Evolutionary conservation across 2,329 filamentous ascomycete species (phyloP), one percentile per base, ranked within the genome.

Genomic region (Saccharata proteae): DNA sequence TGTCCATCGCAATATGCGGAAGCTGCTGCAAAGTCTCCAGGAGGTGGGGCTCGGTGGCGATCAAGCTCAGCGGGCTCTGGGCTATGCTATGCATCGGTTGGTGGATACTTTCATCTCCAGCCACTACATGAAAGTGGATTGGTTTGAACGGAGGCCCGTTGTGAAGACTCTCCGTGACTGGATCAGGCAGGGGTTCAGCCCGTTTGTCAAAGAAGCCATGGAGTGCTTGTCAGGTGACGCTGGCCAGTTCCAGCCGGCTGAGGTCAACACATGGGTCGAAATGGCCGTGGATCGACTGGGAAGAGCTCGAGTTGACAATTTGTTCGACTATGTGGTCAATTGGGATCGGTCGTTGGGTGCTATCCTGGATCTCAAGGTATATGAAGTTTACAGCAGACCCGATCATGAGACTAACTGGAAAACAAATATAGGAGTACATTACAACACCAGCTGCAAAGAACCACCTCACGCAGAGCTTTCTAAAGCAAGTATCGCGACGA

Each of bases 261-360:
- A 82, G 37, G 62, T 80, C 24, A 68, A 75, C 40, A 72, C 71
- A 39, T 84, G 78, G 70, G 77, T 78, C 47, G 72, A 79, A 23
- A 75, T 79, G 43, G 77, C 77, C 11, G 54, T 82, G 26, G 71
- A 70, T 3, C 69, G 77, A 26, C 64, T 88, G 11, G 80, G 80
- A 3, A 67, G 71, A 12, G 61, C 80, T 28, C 69, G 82, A 25
- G 80, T 79, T 26, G 64, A 69, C 6, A 75, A 84, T 46, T 61
- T 90, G 7, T 88, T 85, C 45, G 79, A 86, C 46, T 85, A 88
- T 46, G 75, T 85, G 26, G 66, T 80, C 35, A 65, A 69, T 35
- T 90, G 81, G 81, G 79, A 81, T 4, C 56, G 67, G 20, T 83
- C 77, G 41, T 65, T 69, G 33, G 76, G 77, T 3, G 83, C 77